Percentiles rank a stretch among this genome's conserved stretches.
Evolutionary conservation across 306 rosid genomes (phyloP).

Genomic region (Prosopis cineraria): DNA sequence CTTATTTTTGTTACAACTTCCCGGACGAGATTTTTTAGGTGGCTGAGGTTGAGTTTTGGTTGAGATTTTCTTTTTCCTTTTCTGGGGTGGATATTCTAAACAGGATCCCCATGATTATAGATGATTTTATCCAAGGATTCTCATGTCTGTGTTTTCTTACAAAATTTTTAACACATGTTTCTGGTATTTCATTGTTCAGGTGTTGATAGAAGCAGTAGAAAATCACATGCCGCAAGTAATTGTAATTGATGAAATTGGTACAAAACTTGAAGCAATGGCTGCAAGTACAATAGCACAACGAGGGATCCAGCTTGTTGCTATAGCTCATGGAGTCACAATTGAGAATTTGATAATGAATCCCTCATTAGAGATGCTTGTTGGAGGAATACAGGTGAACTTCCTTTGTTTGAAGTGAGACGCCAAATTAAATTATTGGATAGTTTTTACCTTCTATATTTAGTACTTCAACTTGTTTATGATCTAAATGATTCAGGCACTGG

Average conservation of each 20-base stretch:
- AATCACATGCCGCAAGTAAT: constrained; percentile 99
- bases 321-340: constrained; percentile 96
- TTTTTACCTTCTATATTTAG: not conserved
- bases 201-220: constrained; percentile 97
- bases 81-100: not conserved
- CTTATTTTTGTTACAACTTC: not conserved
- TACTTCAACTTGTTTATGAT: constrained; percentile 28
- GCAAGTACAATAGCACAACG: constrained; percentile 98
- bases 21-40: not conserved
- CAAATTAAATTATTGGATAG: constrained; percentile 27
- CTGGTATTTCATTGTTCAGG: constrained; percentile 49
- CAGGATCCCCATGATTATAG: not conserved
- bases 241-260: constrained; percentile 95
- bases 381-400: constrained; percentile 85
- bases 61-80: no score
- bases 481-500: not conserved
- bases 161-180: not conserved
- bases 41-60: not conserved
- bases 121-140: constrained; percentile 12
- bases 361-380: constrained; percentile 93
- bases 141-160: not conserved
- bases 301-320: constrained; percentile 96
- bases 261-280: constrained; percentile 99
- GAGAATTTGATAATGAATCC: constrained; percentile 94
- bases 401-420: constrained; percentile 1